Base-by-base conservation (phyloP, 495 filamentous ascomycete genomes). In the Cairneyella variabilis region DNA sequence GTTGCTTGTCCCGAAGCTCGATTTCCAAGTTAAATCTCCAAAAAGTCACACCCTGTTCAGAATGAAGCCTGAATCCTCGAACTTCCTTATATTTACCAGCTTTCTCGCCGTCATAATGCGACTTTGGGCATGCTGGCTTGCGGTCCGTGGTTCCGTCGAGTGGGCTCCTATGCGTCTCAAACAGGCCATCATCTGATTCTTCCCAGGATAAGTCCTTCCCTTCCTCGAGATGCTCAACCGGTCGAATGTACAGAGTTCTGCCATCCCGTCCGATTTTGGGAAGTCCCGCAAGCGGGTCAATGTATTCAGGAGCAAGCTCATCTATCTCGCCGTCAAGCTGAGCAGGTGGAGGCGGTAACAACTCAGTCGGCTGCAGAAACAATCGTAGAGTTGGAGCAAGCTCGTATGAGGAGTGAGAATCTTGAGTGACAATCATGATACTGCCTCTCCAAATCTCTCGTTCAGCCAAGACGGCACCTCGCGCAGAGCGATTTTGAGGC, bases 1-100 rank as follows among this genome's bases (percentile, higher is more conserved):
- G 78, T 63, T 96, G 86, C 43, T 76, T 75, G 14, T 83, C 68
- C 25, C 79, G 74, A 22, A 97, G 80, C 67, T 97, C 93, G 27
- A 98, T 78, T 67, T 96, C 93, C 39, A 98, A 74, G 60, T 86
- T 93, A 75, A 97, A 98, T 55, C 88, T 77, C 93, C 93, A 97
- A 73, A 97, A 98, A 2, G 95, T 98, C 47, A 88, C 83, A 44
- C 92, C 92, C 48, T 84, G 77, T 64, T 95, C 92, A 6, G 83
- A 79, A 62, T 96, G 90, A 6, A 98, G 74, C 25, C 90, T 82
- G 58, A 86, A 77, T n/a, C 86, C 93, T 40, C 82, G 71, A 9
- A 96, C 77, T 56, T 96, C 90, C 56, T 82, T 84, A 55, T 85
- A 88, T 63, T 85, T 82, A n/a, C 80, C 83, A 5, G 78, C 67